These are phyloP conservation scores for Phaeosphaeriaceae sp. DNA, from an alignment of 2,329 filamentous ascomycete genomes.

Conservation along the genomic window DNA sequence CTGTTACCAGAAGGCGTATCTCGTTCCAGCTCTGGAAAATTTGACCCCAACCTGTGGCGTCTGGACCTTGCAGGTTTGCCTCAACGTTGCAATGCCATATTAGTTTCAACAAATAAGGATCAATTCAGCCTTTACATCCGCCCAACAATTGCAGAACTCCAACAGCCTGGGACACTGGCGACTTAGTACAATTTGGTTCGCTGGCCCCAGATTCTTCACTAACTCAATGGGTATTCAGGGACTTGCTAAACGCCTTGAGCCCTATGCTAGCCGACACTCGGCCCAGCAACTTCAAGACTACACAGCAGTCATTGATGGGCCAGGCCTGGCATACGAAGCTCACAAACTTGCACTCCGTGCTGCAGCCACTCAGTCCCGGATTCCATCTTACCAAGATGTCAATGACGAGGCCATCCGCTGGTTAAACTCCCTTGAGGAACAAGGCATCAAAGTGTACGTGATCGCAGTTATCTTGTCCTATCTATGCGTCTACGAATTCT, in stretches of 20 bases:
- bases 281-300: constrained; percentile 31
- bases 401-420: constrained; percentile 62
- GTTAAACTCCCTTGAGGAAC: constrained; percentile 64
- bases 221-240: constrained; percentile 45
- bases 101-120: background rate
- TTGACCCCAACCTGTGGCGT: background rate
- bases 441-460: constrained; percentile 68
- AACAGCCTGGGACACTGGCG: background rate
- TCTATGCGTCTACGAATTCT: too few species aligned
- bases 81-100: background rate
- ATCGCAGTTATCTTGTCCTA: constrained; percentile 4
- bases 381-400: constrained; percentile 65
- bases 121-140: too few species aligned
- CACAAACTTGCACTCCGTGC: constrained; percentile 56
- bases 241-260: constrained; percentile 38
- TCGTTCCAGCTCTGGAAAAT: background rate
- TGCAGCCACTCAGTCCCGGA: constrained; percentile 30
- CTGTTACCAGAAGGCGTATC: background rate
- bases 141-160: too few species aligned
- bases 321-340: constrained; percentile 76
- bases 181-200: background rate
- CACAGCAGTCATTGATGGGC: constrained; percentile 71
- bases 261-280: constrained; percentile 36
- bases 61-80: constrained; percentile 2
- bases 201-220: background rate